Evolutionary conservation across 2,329 filamentous ascomycete genomes (phyloP).

Genomic region (Hypoxylon sp.): DNA sequence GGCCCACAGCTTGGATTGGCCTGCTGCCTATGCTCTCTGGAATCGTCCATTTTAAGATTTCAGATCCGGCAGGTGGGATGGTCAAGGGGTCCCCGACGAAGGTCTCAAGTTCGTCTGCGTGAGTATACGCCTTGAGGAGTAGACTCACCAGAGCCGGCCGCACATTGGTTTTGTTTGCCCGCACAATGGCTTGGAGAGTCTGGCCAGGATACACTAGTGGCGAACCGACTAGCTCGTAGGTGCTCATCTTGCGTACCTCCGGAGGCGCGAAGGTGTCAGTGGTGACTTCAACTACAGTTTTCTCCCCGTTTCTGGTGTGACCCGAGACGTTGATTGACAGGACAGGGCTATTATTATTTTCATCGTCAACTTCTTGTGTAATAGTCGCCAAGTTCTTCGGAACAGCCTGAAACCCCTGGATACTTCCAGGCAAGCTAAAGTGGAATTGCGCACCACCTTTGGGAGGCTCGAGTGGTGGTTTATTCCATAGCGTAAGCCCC

Average conservation of each 20-base stretch:
- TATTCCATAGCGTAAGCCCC: slow-evolving; percentile 49
- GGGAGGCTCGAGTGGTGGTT: slow-evolving; percentile 44
- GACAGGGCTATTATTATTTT: background rate
- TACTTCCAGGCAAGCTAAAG: slow-evolving; percentile 56
- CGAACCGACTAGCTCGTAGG: slow-evolving; percentile 50
- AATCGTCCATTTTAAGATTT: slow-evolving; percentile 45
- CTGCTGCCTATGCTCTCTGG: slow-evolving; percentile 44
- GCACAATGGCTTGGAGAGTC: slow-evolving; percentile 38
- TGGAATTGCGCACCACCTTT: slow-evolving; percentile 57
- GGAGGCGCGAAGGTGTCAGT: slow-evolving; percentile 51
- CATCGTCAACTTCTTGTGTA: slow-evolving; percentile 15
- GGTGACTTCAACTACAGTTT: slow-evolving; percentile 30
- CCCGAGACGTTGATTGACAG: slow-evolving; percentile 26
- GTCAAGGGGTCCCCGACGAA: background rate
- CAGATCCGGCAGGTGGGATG: slow-evolving; percentile 28
- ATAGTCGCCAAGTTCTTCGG: background rate
- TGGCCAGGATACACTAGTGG: slow-evolving; percentile 53
- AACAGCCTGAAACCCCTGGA: slow-evolving; percentile 53
- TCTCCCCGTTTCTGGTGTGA: slow-evolving; percentile 9
- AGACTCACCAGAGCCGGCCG: slow-evolving; percentile 15
- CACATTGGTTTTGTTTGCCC: slow-evolving; percentile 12
- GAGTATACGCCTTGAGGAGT: slow-evolving; percentile 27
- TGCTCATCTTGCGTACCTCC: slow-evolving; percentile 42
- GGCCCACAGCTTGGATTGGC: slow-evolving; percentile 50
- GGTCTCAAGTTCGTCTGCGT: slow-evolving; percentile 28